A percentile compares a stretch with the other conserved stretches of the same genome.
Conservation (phyloP, 2,329 filamentous ascomycete genomes). For the Pestalotiopsis sp. region DNA sequence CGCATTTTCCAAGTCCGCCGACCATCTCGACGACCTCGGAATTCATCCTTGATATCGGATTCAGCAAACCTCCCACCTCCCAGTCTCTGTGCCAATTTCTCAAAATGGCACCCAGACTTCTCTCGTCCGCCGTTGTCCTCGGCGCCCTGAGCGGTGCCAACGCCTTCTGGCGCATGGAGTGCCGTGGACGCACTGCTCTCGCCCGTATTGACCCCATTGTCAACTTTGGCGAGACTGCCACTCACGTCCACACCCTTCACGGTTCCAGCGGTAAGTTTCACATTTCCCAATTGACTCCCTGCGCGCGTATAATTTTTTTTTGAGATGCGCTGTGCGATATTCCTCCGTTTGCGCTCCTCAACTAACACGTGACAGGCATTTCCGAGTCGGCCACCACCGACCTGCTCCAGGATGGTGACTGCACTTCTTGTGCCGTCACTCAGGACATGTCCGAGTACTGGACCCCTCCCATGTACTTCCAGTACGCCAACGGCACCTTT, state of each 20-base stretch:
- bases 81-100: not conserved
- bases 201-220: conserved; percentile 80
- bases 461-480: conserved; percentile 79
- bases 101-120: conserved; percentile 8
- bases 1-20: not conserved
- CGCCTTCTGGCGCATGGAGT: conserved; percentile 92
- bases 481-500: conserved; percentile 66
- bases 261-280: conserved; percentile 71
- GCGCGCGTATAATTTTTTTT: not conserved
- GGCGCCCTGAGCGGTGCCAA: conserved; percentile 33
- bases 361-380: conserved; percentile 58
- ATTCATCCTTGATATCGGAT: not conserved
- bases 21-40: not conserved
- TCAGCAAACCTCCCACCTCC: not conserved
- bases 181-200: conserved; percentile 69
- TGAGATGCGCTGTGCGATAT: not conserved
- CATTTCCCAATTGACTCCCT: not conserved
- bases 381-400: conserved; percentile 56
- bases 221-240: conserved; percentile 57
- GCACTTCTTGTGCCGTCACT: conserved; percentile 79
- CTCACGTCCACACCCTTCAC: conserved; percentile 75
- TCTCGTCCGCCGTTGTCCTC: not conserved
- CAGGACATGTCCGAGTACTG: conserved; percentile 91
- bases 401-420: conserved; percentile 63
- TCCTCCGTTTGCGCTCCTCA: conserved; percentile 10